phyloP scores from a whole-genome alignment of 2,329 filamentous ascomycete genomes.

The Hypoxylon sp. region DNA sequence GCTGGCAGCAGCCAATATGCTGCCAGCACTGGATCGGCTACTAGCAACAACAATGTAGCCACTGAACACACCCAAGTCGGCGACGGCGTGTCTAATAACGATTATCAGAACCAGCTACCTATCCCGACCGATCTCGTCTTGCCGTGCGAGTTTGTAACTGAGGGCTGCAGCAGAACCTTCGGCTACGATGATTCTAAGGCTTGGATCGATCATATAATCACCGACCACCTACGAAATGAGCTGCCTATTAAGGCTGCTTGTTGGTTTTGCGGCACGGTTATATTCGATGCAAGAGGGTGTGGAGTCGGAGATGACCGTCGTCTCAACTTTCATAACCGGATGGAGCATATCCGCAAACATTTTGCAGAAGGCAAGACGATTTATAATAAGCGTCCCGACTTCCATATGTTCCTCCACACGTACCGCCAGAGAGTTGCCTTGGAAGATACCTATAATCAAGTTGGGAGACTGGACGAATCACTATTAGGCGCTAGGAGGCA shows the following conservation, averaged over 20 bases:
- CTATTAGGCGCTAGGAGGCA: neutral
- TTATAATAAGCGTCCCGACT: slow-evolving; percentile 83
- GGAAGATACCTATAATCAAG: neutral
- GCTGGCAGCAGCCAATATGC: neutral
- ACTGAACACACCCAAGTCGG: neutral
- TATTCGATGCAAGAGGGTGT: slow-evolving; percentile 51
- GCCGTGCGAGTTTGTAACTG: slow-evolving; percentile 63
- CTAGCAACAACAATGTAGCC: neutral
- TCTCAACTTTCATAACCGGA: slow-evolving; percentile 58
- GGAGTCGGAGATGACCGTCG: slow-evolving; percentile 30
- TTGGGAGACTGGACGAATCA: slow-evolving; percentile 30
- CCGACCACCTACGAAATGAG: slow-evolving; percentile 55
- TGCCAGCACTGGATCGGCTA: neutral
- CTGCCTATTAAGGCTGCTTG: slow-evolving; percentile 61
- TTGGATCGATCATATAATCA: slow-evolving; percentile 66
- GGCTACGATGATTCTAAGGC: slow-evolving; percentile 54
- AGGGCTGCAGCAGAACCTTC: slow-evolving; percentile 59
- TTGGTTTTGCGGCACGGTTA: slow-evolving; percentile 64
- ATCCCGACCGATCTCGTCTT: too few species aligned
- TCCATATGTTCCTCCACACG: slow-evolving; percentile 87
- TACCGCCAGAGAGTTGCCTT: slow-evolving; percentile 27
- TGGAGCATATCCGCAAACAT: slow-evolving; percentile 67
- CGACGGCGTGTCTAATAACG: neutral
- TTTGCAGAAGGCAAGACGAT: slow-evolving; percentile 50
- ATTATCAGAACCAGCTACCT: neutral